A percentile compares a stretch with the other conserved stretches of the same genome.
These are phyloP conservation scores for Skeletonema menzelii DNA, from an alignment of 108 stramenopile genomes.

Conservation along the genomic window DNA sequence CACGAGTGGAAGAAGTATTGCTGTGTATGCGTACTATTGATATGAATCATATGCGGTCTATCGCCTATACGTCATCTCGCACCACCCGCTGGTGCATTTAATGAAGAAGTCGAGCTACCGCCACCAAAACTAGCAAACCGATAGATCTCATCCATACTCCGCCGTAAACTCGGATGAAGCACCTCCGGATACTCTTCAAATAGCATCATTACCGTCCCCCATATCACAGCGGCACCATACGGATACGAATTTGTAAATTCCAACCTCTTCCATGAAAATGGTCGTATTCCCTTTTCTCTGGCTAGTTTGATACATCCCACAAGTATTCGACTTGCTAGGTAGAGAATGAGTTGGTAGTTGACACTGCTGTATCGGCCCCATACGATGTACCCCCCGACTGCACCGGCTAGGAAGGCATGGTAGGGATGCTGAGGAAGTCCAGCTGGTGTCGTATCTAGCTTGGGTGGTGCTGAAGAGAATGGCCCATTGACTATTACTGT, in stretches of 20 bases:
- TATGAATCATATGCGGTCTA: background rate
- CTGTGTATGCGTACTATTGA: background rate
- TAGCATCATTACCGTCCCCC: conserved; percentile 82
- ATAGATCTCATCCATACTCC: conserved; percentile 90
- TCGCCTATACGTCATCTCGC: background rate
- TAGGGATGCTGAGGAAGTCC: conserved; percentile 71
- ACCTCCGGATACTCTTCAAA: conserved; percentile 84
- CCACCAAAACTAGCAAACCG: conserved; percentile 38
- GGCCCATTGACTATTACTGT: conserved; percentile 57
- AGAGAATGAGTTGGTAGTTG: conserved; percentile 81
- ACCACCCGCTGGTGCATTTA: background rate
- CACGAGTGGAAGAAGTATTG: too few species aligned
- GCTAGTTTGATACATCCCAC: conserved; percentile 57
- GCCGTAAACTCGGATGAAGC: conserved; percentile 72
- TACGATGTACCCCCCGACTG: conserved; percentile 76
- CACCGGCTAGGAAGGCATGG: conserved; percentile 82
- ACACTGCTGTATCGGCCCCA: conserved; percentile 82
- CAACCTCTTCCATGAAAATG: conserved; percentile 38
- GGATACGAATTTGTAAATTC: conserved; percentile 53
- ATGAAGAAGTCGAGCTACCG: background rate
- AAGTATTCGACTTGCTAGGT: conserved; percentile 78
- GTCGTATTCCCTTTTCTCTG: conserved; percentile 53
- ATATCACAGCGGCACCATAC: conserved; percentile 61
- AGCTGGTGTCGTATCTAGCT: conserved; percentile 16
- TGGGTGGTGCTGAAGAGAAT: conserved; percentile 2